Percentiles rank a stretch among this genome's conserved stretches.
Conservation (phyloP, 352 stramenopile genomes). For the Phytophthora hibernalis region DNA sequence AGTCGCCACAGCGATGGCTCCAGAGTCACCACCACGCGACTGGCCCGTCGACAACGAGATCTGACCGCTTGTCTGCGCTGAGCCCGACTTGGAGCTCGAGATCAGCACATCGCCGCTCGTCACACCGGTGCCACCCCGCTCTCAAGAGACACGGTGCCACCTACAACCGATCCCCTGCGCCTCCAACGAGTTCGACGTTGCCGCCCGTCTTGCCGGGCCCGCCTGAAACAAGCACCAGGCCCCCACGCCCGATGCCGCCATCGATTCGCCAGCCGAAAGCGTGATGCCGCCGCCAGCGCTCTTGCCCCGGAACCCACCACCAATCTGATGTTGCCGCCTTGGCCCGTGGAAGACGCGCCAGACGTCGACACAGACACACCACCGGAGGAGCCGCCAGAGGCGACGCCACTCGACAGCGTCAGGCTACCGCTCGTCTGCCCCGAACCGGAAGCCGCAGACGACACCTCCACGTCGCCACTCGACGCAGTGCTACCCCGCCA, state of each 20-base stretch:
- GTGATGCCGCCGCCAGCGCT: too few species aligned
- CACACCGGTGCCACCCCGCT: neutral
- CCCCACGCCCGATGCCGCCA: too few species aligned
- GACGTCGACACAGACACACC: neutral
- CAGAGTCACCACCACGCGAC: slow-evolving; percentile 6
- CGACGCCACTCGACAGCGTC: neutral
- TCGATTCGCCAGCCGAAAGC: too few species aligned
- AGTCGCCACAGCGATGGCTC: slow-evolving; percentile 1
- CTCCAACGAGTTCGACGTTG: neutral
- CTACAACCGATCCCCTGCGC: neutral
- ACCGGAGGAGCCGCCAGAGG: neutral
- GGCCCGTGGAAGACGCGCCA: too few species aligned
- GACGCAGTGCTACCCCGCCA: neutral
- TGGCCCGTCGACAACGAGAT: slow-evolving; percentile 12
- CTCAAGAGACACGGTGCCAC: neutral
- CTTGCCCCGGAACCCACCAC: too few species aligned
- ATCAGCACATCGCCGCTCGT: slow-evolving; percentile 1
- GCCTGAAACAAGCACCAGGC: neutral
- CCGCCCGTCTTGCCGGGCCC: neutral
- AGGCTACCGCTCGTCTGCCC: neutral
- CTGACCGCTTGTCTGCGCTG: slow-evolving; percentile 1
- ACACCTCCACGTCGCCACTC: slow-evolving; percentile 16
- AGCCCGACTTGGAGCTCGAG: neutral
- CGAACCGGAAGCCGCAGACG: neutral
- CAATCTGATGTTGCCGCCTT: too few species aligned